Evolutionary conservation across 192 early-diverging fungal genomes (phyloP), one percentile per base, ranked within the genome.

Genomic region (Borealophlyctis nickersoniae): DNA sequence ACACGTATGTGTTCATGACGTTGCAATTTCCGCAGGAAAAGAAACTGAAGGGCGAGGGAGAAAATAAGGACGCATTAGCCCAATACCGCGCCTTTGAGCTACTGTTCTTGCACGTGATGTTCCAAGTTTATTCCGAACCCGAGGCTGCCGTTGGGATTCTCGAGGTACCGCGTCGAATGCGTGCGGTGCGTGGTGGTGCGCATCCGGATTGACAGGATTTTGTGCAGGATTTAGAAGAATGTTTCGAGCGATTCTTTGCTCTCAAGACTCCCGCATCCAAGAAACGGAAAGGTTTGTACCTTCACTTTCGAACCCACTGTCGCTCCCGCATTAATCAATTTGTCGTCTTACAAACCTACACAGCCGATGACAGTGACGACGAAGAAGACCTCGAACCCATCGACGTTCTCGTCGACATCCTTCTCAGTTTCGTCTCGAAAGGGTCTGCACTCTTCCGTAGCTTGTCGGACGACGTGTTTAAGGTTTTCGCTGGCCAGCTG

Each of bases 371-470:
- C 3, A 54, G 52, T n/a, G 60, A 69, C 5, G 77, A 68, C 0
- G 77, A 84, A 32, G 86, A 85, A 30, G 84, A 89, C 56, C 86
- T 79, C 28, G 75, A 86, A 60, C 93, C 94, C 1, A 81, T 92
- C n/a, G 94, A 97, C 62, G 94, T 98, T 49, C 81, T 98, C 60
- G 78, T 93, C 4, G 96, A 98, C 75, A 89, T 96, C 30, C 72
- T 98, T 52, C 74, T 98, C 58, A 85, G 88, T 62, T 88, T 97
- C 73, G 70, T 98, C 74, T 85, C 90, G 48, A 91, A 89, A 66
- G 87, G 91, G 5, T 93, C 91, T 30, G 79, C 81, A 35, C 62
- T 90, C 11, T 72, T 94, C 54, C 80, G 91, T 32, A 81, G 77
- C 23, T 70, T 97, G 56, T 83, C 92, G 26, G 86, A 90, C 52